Percentiles rank a stretch among this genome's conserved stretches.
Evolutionary conservation across 2,329 filamentous ascomycete species (phyloP).

Genomic region (Sporothrix sp.): DNA sequence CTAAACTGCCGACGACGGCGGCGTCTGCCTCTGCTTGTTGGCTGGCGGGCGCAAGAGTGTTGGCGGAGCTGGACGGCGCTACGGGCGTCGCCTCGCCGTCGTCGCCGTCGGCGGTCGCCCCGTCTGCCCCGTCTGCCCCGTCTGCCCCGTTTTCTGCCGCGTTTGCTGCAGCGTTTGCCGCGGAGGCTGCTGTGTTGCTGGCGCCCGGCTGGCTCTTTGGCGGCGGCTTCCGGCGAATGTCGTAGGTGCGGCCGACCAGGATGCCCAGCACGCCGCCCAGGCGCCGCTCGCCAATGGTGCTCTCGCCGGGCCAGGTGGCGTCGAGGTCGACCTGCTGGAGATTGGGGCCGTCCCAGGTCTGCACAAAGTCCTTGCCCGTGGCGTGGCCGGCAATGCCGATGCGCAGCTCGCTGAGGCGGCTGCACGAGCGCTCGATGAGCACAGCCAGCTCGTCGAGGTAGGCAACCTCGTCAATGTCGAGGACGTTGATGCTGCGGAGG

Average conservation of each 20-base stretch:
- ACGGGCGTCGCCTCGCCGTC: conserved; percentile 1
- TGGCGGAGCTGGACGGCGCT: neutral
- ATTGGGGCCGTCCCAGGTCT: conserved; percentile 52
- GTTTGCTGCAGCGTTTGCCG: neutral
- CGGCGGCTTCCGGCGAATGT: conserved; percentile 34
- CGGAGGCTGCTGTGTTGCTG: neutral
- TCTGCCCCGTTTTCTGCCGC: neutral
- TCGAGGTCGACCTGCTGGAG: conserved; percentile 54
- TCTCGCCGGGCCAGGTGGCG: conserved; percentile 46
- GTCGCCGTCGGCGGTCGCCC: neutral
- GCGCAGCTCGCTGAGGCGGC: conserved; percentile 58
- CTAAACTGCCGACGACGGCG: neutral
- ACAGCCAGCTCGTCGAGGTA: conserved; percentile 77
- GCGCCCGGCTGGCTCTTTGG: neutral
- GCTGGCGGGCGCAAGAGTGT: neutral
- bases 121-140: neutral
- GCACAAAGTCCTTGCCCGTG: conserved; percentile 41
- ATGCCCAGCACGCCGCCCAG: conserved; percentile 61
- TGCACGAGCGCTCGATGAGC: conserved; percentile 60
- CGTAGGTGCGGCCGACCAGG: conserved; percentile 56
- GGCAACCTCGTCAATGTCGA: conserved; percentile 73
- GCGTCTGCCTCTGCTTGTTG: neutral
- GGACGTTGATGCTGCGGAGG: conserved; percentile 62
- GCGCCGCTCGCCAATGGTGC: conserved; percentile 50
- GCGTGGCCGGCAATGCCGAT: conserved; percentile 56